A percentile compares a stretch with the other conserved stretches of the same genome.
These are phyloP conservation scores for Capsella bursapastoris DNA, from an alignment of 345 rosid genomes.

Conservation along the genomic window DNA sequence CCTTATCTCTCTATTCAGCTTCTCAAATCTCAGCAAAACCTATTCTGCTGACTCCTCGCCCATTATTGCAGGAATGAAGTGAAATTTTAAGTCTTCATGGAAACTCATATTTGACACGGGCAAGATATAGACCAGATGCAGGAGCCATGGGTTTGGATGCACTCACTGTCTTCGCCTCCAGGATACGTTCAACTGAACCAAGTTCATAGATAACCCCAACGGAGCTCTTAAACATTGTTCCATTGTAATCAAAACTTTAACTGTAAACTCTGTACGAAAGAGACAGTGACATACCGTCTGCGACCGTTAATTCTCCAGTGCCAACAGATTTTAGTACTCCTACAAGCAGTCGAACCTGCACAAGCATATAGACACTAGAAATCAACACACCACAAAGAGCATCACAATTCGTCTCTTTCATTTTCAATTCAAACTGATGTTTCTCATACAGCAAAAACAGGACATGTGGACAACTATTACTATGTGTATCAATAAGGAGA, in stretches of 20 bases:
- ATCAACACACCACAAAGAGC: constrained; percentile 16
- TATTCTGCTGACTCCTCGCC: background rate
- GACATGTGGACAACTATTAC: background rate
- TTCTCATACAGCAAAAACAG: background rate
- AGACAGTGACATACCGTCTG: constrained; percentile 64
- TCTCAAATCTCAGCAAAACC: background rate
- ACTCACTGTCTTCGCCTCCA: constrained; percentile 69
- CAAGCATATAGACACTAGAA: constrained; percentile 24
- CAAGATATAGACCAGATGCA: constrained; percentile 82
- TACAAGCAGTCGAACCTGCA: constrained; percentile 88
- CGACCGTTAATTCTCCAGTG: constrained; percentile 64
- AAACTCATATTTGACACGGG: constrained; percentile 75
- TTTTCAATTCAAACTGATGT: background rate
- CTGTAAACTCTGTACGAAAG: background rate
- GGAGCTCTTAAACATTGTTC: background rate
- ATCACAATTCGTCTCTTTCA: background rate
- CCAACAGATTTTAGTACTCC: constrained; percentile 89
- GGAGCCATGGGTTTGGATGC: constrained; percentile 93
- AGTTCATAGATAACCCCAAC: constrained; percentile 12
- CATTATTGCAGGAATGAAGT: background rate
- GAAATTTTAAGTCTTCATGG: constrained; percentile 38
- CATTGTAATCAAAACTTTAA: constrained; percentile 2
- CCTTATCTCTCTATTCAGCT: constrained; percentile 20
- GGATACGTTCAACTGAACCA: constrained; percentile 66
- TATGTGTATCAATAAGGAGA: constrained; percentile 7